Conservation (phyloP, 2,329 filamentous ascomycete species). For the Delphinella strobiligena region DNA sequence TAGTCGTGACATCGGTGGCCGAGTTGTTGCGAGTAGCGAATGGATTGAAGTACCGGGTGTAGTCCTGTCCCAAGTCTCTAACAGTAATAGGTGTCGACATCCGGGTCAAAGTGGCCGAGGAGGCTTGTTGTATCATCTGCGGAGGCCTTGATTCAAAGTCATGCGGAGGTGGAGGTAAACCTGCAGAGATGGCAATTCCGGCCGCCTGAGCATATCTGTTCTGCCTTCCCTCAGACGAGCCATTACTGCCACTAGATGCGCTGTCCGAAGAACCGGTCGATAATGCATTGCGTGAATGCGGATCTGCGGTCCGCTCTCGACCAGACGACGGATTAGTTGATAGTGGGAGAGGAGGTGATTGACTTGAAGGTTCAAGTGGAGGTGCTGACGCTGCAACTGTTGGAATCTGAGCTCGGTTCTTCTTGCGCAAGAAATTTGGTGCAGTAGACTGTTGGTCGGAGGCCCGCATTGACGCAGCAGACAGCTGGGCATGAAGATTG, state of each 20-base stretch:
- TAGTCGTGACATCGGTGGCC: slow-evolving; percentile 17
- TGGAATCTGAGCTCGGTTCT: slow-evolving; percentile 5
- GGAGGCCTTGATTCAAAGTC: slow-evolving; percentile 9
- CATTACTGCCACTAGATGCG: slow-evolving; percentile 3
- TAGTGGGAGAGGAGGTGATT: slow-evolving; percentile 3
- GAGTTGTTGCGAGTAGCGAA: slow-evolving; percentile 23
- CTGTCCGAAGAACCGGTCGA: slow-evolving; percentile 6
- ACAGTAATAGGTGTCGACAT: slow-evolving; percentile 20
- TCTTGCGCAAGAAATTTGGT: slow-evolving; percentile 13
- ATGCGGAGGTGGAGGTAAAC: slow-evolving; percentile 7
- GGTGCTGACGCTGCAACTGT: slow-evolving; percentile 2
- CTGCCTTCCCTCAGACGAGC: slow-evolving; percentile 8
- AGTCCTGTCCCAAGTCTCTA: slow-evolving; percentile 24
- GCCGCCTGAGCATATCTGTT: slow-evolving; percentile 13
- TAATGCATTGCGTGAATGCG: neutral
- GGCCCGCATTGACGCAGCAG: slow-evolving; percentile 22
- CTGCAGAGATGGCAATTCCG: slow-evolving; percentile 8
- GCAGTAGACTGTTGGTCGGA: slow-evolving; percentile 12
- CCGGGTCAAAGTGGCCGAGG: slow-evolving; percentile 16
- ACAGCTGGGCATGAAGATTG: slow-evolving; percentile 21
- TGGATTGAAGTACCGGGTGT: slow-evolving; percentile 26
- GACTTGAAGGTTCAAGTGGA: slow-evolving; percentile 5
- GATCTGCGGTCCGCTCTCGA: slow-evolving; percentile 5
- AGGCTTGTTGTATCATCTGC: slow-evolving; percentile 15
- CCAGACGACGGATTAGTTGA: slow-evolving; percentile 1